Conservation (phyloP, 2,329 filamentous ascomycete genomes). For the Incumbomyces delicatus region DNA sequence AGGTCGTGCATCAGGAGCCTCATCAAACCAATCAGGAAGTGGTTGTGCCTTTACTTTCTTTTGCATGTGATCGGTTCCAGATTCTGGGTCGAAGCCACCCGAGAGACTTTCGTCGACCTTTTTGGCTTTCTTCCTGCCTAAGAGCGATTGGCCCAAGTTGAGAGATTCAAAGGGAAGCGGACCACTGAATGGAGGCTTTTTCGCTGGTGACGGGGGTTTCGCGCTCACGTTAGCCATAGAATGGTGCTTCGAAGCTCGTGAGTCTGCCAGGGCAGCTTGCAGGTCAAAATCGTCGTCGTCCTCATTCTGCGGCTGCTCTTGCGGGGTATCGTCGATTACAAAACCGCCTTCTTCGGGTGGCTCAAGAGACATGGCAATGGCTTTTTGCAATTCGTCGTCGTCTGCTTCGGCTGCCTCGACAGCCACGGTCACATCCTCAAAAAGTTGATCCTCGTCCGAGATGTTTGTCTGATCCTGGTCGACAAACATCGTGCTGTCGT, state of each 20-base stretch:
- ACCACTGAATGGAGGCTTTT: slow-evolving; percentile 49
- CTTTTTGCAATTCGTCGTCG: slow-evolving; percentile 66
- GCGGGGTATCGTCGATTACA: slow-evolving; percentile 20
- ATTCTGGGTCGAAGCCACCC: slow-evolving; percentile 56
- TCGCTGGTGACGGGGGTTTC: slow-evolving; percentile 33
- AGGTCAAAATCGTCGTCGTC: slow-evolving; percentile 66
- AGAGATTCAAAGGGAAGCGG: slow-evolving; percentile 81
- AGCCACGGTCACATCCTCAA: slow-evolving; percentile 40
- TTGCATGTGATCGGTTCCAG: slow-evolving; percentile 18
- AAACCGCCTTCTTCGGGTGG: slow-evolving; percentile 41
- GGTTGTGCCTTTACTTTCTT: slow-evolving; percentile 26
- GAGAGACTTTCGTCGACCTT: slow-evolving; percentile 44
- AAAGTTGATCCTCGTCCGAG: slow-evolving; percentile 45
- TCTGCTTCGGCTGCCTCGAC: slow-evolving; percentile 10
- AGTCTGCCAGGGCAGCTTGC: slow-evolving; percentile 62
- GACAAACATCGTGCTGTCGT: slow-evolving; percentile 48
- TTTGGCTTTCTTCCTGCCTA: slow-evolving; percentile 44
- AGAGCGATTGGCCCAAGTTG: slow-evolving; percentile 55
- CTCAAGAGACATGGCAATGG: slow-evolving; percentile 76
- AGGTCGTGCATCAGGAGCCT: slow-evolving; percentile 24
- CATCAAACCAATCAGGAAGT: slow-evolving; percentile 39
- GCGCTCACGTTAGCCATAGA: slow-evolving; percentile 35
- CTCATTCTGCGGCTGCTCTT: slow-evolving; percentile 33
- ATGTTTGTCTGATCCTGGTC: slow-evolving; percentile 33
- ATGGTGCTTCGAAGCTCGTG: slow-evolving; percentile 50